phyloP scores from a whole-genome alignment of 768 basidiomycete species.

The Lanmaoa rubissima region DNA sequence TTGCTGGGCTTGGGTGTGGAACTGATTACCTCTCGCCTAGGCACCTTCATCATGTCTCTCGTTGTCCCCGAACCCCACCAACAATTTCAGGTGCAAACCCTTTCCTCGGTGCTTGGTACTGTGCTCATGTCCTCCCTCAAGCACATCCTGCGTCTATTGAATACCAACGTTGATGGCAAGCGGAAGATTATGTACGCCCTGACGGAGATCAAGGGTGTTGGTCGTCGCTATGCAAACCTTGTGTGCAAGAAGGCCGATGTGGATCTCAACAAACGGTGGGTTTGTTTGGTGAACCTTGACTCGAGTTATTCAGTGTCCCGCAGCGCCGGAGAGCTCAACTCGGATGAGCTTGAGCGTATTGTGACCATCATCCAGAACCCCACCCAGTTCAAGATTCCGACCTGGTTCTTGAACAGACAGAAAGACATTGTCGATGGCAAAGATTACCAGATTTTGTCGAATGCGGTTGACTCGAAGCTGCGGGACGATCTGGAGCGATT shows the following conservation, averaged over 20 bases:
- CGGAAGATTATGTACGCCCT: constrained; percentile 99
- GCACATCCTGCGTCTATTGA: constrained; percentile 99
- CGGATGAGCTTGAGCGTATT: constrained; percentile 97
- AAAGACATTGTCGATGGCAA: constrained; percentile 98
- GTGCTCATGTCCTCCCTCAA: constrained; percentile 32
- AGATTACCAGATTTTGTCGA: constrained; percentile 93
- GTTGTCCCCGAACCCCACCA: constrained; percentile 93
- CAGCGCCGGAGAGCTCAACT: constrained; percentile 99
- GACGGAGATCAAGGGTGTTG: constrained; percentile 99
- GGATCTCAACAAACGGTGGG: constrained; percentile 96
- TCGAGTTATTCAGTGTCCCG: constrained; percentile 3
- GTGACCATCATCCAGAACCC: constrained; percentile 99
- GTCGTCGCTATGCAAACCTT: constrained; percentile 96
- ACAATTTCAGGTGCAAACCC: constrained; percentile 79
- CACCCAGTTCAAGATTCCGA: constrained; percentile 98
- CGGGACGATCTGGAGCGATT: constrained; percentile 97
- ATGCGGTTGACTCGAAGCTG: constrained; percentile 95
- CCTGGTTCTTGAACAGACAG: constrained; percentile 99
- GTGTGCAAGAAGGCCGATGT: constrained; percentile 99
- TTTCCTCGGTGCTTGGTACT: not conserved
- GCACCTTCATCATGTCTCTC: constrained; percentile 74
- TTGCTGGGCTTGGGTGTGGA: constrained; percentile 3
- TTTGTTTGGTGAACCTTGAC: constrained; percentile 3
- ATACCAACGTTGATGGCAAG: constrained; percentile 99
- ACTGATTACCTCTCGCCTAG: constrained; percentile 17